These are phyloP conservation scores for Neoboletus brunneissimus DNA, from an alignment of 768 basidiomycete species.

Conservation along the genomic window DNA sequence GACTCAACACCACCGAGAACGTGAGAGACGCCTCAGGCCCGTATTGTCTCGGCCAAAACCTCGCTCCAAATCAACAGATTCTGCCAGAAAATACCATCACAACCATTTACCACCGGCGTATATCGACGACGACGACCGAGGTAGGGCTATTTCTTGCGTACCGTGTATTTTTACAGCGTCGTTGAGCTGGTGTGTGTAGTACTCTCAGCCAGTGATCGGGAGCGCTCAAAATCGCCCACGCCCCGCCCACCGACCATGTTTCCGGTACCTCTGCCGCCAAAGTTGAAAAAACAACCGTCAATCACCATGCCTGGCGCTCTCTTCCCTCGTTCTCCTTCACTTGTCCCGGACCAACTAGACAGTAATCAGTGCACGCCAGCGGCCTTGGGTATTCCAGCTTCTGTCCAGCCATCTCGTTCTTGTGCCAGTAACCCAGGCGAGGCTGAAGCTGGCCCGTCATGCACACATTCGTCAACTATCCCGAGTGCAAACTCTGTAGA, in stretches of 20 bases:
- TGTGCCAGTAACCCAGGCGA: neutral
- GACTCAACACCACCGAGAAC: slow-evolving; percentile 6
- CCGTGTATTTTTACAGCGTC: neutral
- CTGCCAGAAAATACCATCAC: neutral
- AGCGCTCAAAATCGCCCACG: slow-evolving; percentile 21
- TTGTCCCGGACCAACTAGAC: slow-evolving; percentile 41
- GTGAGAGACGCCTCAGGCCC: slow-evolving; percentile 9
- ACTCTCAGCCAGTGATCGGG: slow-evolving; percentile 19
- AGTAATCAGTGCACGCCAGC: neutral
- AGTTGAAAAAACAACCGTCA: slow-evolving; percentile 36
- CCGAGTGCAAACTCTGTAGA: neutral
- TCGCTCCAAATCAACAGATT: slow-evolving; percentile 22
- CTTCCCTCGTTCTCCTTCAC: slow-evolving; percentile 70
- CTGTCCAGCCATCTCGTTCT: neutral
- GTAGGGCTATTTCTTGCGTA: slow-evolving; percentile 12
- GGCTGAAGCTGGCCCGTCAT: slow-evolving; percentile 19
- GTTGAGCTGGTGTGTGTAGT: slow-evolving; percentile 17
- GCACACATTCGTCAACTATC: slow-evolving; percentile 2
- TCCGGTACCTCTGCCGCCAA: slow-evolving; percentile 32
- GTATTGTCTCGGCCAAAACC: slow-evolving; percentile 11
- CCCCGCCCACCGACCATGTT: slow-evolving; percentile 10
- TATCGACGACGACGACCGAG: slow-evolving; percentile 17
- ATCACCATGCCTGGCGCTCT: slow-evolving; percentile 78
- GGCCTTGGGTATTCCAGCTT: neutral
- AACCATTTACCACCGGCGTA: neutral